phyloP scores from a whole-genome alignment of 1,284 basidiomycete species.

The Schizophyllum amplum region DNA sequence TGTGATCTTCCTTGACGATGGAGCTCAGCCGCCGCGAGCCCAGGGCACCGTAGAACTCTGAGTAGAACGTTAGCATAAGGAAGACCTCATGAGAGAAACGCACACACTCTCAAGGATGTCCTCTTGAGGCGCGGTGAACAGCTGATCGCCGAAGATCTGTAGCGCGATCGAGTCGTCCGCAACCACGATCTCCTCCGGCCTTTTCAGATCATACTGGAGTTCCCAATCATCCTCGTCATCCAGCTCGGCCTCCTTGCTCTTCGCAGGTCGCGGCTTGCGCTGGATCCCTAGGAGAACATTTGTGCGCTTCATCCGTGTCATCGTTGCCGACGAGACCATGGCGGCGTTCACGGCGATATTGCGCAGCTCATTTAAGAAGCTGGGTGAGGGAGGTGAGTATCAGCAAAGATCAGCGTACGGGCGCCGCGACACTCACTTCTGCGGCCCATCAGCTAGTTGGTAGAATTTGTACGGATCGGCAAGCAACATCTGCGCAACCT shows the following conservation, averaged over 20 bases:
- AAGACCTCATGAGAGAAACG: neutral
- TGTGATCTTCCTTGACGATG: constrained; percentile 72
- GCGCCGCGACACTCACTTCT: constrained; percentile 41
- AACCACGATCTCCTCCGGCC: constrained; percentile 59
- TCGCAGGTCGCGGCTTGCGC: constrained; percentile 34
- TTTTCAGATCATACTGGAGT: constrained; percentile 53
- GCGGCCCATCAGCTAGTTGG: constrained; percentile 47
- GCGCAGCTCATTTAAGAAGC: constrained; percentile 78
- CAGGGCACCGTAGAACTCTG: constrained; percentile 59
- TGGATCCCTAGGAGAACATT: constrained; percentile 71
- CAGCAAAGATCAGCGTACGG: neutral
- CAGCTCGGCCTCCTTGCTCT: constrained; percentile 23
- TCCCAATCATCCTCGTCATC: constrained; percentile 68
- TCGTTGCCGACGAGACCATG: constrained; percentile 47
- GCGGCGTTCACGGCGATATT: constrained; percentile 76
- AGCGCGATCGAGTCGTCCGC: constrained; percentile 77
- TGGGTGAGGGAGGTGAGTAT: constrained; percentile 20
- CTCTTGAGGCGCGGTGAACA: constrained; percentile 87
- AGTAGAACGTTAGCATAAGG: neutral
- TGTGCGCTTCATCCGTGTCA: constrained; percentile 59
- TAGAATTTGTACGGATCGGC: constrained; percentile 66
- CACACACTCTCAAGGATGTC: constrained; percentile 66
- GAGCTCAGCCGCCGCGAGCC: constrained; percentile 67
- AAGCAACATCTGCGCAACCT: constrained; percentile 60
- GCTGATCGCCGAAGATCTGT: constrained; percentile 67